Conservation (phyloP, 768 basidiomycete species). For the Suillus clintonianus region DNA sequence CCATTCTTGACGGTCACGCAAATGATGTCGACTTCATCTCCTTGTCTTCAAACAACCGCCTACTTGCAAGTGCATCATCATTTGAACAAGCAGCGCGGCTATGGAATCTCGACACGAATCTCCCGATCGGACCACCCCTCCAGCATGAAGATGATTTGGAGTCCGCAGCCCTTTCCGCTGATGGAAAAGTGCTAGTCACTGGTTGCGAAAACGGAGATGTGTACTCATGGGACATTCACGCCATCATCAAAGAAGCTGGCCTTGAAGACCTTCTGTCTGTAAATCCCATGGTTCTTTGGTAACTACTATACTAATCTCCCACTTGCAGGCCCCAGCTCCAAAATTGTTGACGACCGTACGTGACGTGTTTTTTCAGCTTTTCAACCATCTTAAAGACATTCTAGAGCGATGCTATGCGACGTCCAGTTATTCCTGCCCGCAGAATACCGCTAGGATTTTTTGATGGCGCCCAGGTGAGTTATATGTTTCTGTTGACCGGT, state of each 20-base stretch:
- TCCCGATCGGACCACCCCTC: background rate
- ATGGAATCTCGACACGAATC: background rate
- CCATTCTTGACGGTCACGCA: too few relatives aligned
- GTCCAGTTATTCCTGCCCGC: background rate
- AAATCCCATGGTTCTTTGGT: too few relatives aligned
- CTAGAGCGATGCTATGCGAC: background rate
- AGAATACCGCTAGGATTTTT: too few relatives aligned
- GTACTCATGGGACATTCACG: background rate
- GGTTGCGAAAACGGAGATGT: background rate
- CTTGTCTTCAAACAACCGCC: background rate
- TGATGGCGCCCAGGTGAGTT: too few relatives aligned
- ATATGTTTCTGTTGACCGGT: too few relatives aligned
- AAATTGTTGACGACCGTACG: too few relatives aligned
- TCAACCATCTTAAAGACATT: background rate
- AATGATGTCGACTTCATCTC: too few relatives aligned
- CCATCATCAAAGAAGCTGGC: background rate
- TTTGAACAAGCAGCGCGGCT: background rate
- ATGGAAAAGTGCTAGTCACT: background rate
- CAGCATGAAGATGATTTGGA: background rate
- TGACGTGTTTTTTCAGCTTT: background rate
- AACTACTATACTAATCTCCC: too few relatives aligned
- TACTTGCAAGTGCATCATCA: background rate
- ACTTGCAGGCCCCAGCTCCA: too few relatives aligned
- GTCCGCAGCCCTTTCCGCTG: background rate
- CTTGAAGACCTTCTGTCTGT: background rate